Evolutionary conservation across 177 flowering plant genomes (phyloP), one percentile per base, ranked within the genome.

Genomic region (Vitis hybrid): DNA sequence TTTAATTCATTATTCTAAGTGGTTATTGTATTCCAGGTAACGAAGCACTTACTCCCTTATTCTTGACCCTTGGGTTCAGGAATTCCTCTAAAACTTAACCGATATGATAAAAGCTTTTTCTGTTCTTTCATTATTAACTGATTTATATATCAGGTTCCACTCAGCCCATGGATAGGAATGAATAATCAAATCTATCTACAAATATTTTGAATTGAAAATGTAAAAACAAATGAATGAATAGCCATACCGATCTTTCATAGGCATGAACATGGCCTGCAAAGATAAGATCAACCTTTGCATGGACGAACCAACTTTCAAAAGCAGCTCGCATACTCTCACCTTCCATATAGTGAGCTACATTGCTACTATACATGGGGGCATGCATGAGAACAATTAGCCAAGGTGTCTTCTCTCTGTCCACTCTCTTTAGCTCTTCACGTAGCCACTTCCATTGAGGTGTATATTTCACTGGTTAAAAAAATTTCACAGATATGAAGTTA

Each of bases 361-460:
- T 89, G 57, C 92, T 93, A 58, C 82, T 96, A 80, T 96, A 96
- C 9, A 88, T 71, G 1, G 99, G 98, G 10, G 70, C 83, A 71
- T 96, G 99, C 95, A 94, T 84, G 31, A 96, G 86, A 74, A 96
- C 93, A 67, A 96, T 90, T 51, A 96, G 86, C 99, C 99, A 96
- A 53, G 99, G 97, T 60, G 99, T 96, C 83, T 86, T 82, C 78
- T 82, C 86, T 67, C 99, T 84, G 77, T 96, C 87, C 39, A 96
- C 99, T 71, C 74, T 85, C 16, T 69, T 70, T 6, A 96, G 78
- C 74, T 96, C 99, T 51, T 83, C 78, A 7, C 49, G 20, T 5
- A 96, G 81, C 99, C 99, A 96, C 62, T 0, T 51, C 78, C 82
- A 95, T 65, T 95, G 98, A 70, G 96, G 97, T 16, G 99, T 86